Conservation (phyloP, 2,329 filamentous ascomycete species). For the Aspergillus novoparasiticus region DNA sequence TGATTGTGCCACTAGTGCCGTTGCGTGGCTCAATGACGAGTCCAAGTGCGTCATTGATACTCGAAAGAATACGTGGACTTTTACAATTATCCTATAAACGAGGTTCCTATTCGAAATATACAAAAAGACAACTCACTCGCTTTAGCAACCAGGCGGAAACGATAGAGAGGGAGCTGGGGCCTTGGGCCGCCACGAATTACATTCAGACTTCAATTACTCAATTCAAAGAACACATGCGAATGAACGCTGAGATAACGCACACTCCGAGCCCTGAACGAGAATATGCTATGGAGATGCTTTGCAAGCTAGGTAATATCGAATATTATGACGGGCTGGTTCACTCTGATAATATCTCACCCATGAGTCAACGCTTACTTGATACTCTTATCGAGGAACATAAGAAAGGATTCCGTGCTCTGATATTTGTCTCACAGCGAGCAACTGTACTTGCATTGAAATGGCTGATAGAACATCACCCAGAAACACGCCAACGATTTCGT, state of each 20-base stretch:
- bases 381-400: conserved; percentile 1
- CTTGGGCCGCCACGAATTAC: neutral
- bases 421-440: conserved; percentile 8
- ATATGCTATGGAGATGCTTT: neutral
- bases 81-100: neutral
- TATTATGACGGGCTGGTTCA: neutral
- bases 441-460: conserved; percentile 4
- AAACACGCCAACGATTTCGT: neutral
- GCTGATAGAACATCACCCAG: conserved; percentile 2
- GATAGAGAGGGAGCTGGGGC: neutral
- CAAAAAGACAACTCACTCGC: neutral
- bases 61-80: neutral
- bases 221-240: neutral
- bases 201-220: neutral
- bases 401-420: conserved; percentile 8
- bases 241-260: neutral
- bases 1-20: neutral
- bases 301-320: neutral
- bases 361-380: neutral
- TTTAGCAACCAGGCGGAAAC: neutral
- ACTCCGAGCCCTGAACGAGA: neutral
- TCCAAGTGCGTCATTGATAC: neutral
- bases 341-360: neutral
- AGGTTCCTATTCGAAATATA: neutral
- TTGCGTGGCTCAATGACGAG: neutral